phyloP scores from a whole-genome alignment of 768 basidiomycete genomes.

The Leccinum sublutescens region DNA sequence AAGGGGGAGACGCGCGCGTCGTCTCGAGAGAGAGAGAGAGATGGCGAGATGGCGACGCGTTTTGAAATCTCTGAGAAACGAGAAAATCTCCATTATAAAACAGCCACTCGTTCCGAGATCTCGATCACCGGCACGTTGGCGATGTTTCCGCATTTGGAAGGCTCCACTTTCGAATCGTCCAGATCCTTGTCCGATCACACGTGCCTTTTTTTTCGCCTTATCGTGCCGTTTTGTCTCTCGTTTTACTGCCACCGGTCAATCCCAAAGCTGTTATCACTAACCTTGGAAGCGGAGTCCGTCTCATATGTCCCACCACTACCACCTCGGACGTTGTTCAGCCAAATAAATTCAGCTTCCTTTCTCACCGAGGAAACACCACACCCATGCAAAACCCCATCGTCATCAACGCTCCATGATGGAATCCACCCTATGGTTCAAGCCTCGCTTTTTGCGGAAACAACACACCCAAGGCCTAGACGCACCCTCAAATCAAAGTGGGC shows the following conservation, averaged over 20 bases:
- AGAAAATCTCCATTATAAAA: slow-evolving; percentile 3
- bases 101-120: slow-evolving; percentile 16
- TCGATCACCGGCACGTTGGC: slow-evolving; percentile 18
- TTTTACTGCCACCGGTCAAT: neutral
- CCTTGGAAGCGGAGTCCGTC: too few species aligned
- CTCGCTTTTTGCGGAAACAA: neutral
- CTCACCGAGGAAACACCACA: neutral
- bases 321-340: neutral
- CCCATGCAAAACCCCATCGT: neutral
- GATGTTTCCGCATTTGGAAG: slow-evolving; percentile 4
- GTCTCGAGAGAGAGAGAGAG: neutral
- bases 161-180: slow-evolving; percentile 20
- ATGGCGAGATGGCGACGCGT: neutral
- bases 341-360: neutral
- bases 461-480: neutral
- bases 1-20: neutral
- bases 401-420: neutral
- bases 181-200: slow-evolving; percentile 23
- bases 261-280: neutral
- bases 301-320: neutral
- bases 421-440: neutral
- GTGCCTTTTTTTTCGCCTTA: slow-evolving; percentile 20
- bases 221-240: slow-evolving; percentile 1
- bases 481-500: neutral
- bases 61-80: slow-evolving; percentile 13